phyloP scores from a whole-genome alignment of 768 basidiomycete genomes.

The Phlegmacium glaucopus region DNA sequence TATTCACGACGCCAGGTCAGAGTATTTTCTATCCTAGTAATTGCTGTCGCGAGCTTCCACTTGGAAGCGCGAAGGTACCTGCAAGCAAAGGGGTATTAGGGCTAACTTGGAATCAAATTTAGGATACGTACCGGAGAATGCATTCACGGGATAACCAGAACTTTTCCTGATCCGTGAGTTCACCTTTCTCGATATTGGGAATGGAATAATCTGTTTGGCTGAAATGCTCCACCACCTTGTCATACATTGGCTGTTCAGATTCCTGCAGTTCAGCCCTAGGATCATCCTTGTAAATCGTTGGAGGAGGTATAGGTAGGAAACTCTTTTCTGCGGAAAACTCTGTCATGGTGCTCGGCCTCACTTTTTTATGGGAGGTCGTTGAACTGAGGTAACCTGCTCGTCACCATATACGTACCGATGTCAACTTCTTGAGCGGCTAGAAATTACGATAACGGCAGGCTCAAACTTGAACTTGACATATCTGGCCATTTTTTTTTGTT shows the following conservation, averaged over 20 bases:
- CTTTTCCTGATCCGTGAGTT: slow-evolving; percentile 62
- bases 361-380: not conserved
- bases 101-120: not conserved
- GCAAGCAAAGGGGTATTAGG: not conserved
- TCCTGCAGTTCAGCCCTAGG: slow-evolving; percentile 37
- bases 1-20: slow-evolving; percentile 80
- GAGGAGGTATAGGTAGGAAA: slow-evolving; percentile 30
- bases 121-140: slow-evolving; percentile 50
- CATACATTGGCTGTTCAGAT: slow-evolving; percentile 45
- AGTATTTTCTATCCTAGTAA: slow-evolving; percentile 67
- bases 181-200: slow-evolving; percentile 42
- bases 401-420: too few species aligned
- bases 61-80: slow-evolving; percentile 79
- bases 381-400: not conserved
- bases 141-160: slow-evolving; percentile 84
- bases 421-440: slow-evolving; percentile 10
- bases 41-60: slow-evolving; percentile 57
- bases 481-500: not conserved
- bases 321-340: slow-evolving; percentile 26
- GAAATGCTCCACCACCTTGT: slow-evolving; percentile 60
- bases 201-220: slow-evolving; percentile 46
- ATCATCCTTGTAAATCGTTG: slow-evolving; percentile 22
- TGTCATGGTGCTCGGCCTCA: slow-evolving; percentile 9
- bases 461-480: not conserved
- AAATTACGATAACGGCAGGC: not conserved